Evolutionary conservation across 2,329 filamentous ascomycete species (phyloP).

Genomic region (Bipolaris sorokiniana): DNA sequence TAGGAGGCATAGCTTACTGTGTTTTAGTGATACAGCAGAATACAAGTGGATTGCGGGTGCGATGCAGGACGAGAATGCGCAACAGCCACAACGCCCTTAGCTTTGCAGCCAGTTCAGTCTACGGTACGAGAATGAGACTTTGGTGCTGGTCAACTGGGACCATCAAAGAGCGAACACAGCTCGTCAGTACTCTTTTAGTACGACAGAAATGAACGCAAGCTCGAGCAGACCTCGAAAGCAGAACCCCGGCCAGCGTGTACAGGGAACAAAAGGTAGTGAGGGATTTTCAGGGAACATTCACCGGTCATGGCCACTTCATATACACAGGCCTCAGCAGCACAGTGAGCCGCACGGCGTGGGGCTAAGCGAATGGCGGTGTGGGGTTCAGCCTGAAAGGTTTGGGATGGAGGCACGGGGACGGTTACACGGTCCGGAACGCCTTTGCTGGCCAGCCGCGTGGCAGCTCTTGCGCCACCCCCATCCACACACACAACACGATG

Average conservation of each 20-base stretch:
- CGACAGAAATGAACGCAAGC: conserved; percentile 5
- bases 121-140: conserved; percentile 8
- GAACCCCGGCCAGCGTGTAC: conserved; percentile 8
- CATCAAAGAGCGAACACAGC: conserved; percentile 11
- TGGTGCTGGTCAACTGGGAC: conserved; percentile 7
- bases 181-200: conserved; percentile 7
- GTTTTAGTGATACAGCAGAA: conserved; percentile 29
- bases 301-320: conserved; percentile 27
- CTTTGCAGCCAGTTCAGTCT: conserved; percentile 10
- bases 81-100: conserved; percentile 17
- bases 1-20: conserved; percentile 39
- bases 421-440: conserved; percentile 43
- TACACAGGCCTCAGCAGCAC: conserved; percentile 35
- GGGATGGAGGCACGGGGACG: conserved; percentile 36
- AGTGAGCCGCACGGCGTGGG: conserved; percentile 40
- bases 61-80: conserved; percentile 15
- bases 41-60: conserved; percentile 16
- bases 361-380: conserved; percentile 42
- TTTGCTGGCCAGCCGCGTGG: conserved; percentile 26
- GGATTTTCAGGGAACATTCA: conserved; percentile 14
- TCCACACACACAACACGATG: not conserved
- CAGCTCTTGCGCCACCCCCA: conserved; percentile 4
- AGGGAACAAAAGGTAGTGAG: conserved; percentile 8
- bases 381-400: conserved; percentile 37
- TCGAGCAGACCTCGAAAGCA: conserved; percentile 8